phyloP scores from a whole-genome alignment of 345 rosid species.

The Euphorbia lathyris region DNA sequence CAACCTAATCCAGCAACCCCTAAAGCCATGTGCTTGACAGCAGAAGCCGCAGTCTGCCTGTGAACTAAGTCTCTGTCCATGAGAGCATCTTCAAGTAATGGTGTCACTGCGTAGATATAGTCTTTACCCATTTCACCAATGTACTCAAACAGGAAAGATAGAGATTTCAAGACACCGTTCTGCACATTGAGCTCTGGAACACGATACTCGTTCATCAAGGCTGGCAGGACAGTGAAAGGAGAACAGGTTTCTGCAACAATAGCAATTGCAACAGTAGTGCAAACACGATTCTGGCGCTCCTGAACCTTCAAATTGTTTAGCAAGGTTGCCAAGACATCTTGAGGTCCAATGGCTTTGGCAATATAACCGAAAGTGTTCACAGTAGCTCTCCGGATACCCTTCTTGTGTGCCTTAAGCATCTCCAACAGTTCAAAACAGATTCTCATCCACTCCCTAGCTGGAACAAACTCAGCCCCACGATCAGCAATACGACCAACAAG shows the following conservation, averaged over 20 bases:
- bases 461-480: constrained; percentile 99
- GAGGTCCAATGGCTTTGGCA: constrained; percentile 99
- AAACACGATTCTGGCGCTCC: constrained; percentile 98
- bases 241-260: constrained; percentile 98
- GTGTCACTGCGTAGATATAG: constrained; percentile 97
- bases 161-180: constrained; percentile 94
- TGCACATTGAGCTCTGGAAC: constrained; percentile 98
- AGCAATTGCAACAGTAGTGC: constrained; percentile 98
- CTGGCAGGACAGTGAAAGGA: constrained; percentile 92
- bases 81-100: constrained; percentile 94
- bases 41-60: constrained; percentile 98
- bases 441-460: constrained; percentile 99
- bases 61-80: constrained; percentile 98
- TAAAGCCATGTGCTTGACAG: constrained; percentile 95
- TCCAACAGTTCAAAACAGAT: constrained; percentile 97
- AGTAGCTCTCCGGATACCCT: constrained; percentile 94
- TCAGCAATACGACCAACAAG: constrained; percentile 99
- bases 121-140: constrained; percentile 99
- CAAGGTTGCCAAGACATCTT: constrained; percentile 93
- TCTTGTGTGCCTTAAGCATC: constrained; percentile 99
- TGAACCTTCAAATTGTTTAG: constrained; percentile 98
- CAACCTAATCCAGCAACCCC: constrained; percentile 99
- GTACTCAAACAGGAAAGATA: constrained; percentile 93
- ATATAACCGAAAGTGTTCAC: constrained; percentile 98
- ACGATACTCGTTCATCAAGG: constrained; percentile 96